Conservation (phyloP, 2,329 filamentous ascomycete species). For the Phialophora chinensis region DNA sequence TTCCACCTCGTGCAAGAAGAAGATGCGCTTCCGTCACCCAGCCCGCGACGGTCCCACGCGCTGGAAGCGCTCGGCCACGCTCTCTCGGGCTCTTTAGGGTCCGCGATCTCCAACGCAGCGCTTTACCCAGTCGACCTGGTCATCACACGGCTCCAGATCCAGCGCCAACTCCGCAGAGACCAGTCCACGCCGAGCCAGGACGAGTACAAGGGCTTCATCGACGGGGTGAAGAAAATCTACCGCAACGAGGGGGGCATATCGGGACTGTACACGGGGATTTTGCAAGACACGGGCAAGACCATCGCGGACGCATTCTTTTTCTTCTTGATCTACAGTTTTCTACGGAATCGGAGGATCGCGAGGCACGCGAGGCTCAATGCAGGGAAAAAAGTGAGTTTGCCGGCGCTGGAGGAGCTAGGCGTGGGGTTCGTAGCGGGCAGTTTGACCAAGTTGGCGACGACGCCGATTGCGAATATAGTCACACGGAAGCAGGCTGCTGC, state of each 20-base stretch:
- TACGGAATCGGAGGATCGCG: slow-evolving; percentile 53
- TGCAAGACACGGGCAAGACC: slow-evolving; percentile 69
- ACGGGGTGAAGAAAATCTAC: slow-evolving; percentile 75
- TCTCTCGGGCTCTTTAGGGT: slow-evolving; percentile 76
- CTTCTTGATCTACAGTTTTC: slow-evolving; percentile 77
- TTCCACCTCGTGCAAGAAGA: slow-evolving; percentile 50
- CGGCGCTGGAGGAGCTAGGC: slow-evolving; percentile 72
- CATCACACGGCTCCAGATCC: slow-evolving; percentile 80
- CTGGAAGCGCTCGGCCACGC: slow-evolving; percentile 78
- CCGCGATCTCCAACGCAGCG: slow-evolving; percentile 76
- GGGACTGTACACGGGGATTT: slow-evolving; percentile 73
- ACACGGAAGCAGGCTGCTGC: slow-evolving; percentile 78
- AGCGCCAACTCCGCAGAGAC: slow-evolving; percentile 62
- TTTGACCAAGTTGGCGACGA: slow-evolving; percentile 75
- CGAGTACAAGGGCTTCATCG: slow-evolving; percentile 69
- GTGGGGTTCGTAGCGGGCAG: slow-evolving; percentile 77
- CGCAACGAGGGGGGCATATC: slow-evolving; percentile 69
- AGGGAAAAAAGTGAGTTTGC: slow-evolving; percentile 55
- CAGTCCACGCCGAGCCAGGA: slow-evolving; percentile 44
- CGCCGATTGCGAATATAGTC: slow-evolving; percentile 81
- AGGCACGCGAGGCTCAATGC: slow-evolving; percentile 19
- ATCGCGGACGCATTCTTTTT: slow-evolving; percentile 81
- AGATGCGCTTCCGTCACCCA: slow-evolving; percentile 33
- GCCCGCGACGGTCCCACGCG: slow-evolving; percentile 55
- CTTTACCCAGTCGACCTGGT: slow-evolving; percentile 84